Evolutionary conservation across 176 grass and related monocot genomes (phyloP), one percentile per base, ranked within the genome.

Genomic region (Rhipidocladum racemiflorum): DNA sequence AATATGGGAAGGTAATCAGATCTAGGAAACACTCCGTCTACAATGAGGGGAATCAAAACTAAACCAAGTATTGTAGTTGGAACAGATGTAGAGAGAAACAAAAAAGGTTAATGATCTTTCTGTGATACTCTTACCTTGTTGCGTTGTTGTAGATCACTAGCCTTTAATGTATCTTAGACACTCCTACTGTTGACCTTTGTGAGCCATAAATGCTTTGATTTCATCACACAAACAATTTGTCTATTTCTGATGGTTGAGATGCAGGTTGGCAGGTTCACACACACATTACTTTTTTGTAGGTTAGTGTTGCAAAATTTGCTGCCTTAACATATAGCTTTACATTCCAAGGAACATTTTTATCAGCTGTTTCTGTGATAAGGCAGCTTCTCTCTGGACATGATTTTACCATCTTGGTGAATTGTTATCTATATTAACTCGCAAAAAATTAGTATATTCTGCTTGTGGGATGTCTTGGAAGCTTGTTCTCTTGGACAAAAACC

Each of bases 221-320:
- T 75, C 7, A 11, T 61, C 7, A 4, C 79, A 0, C 72, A 35
- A 55, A 69, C 29, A 83, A 61, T 54, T 56, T 82, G 32, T 77
- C 32, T n/a, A 0, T 48, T 83, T 50, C n/a, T 68, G 40, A 61
- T 75, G 29, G 20, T 66, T 79, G 32, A 72, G 59, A 83, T 30
- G 28, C 9, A 76, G 82, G 32, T 83, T 48, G 7, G 45, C n/a
- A 65, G 39, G 29, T 48, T 88, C 15, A 46, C 17, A 71, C 70
- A 6, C n/a, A 51, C 24, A 61, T 54, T 53, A 12, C 29, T 82
- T 56, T 61, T 13, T 69, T 40, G 32, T 77, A 42, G 62, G 34
- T 66, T 84, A 12, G 4, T 10, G 3, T 72, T 42, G 3, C 80
- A 49, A 65, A 20, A 34, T 44, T 73, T 55, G 38, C 1, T 1